phyloP scores from a whole-genome alignment of 768 basidiomycete species.

The Ramaria rubella region DNA sequence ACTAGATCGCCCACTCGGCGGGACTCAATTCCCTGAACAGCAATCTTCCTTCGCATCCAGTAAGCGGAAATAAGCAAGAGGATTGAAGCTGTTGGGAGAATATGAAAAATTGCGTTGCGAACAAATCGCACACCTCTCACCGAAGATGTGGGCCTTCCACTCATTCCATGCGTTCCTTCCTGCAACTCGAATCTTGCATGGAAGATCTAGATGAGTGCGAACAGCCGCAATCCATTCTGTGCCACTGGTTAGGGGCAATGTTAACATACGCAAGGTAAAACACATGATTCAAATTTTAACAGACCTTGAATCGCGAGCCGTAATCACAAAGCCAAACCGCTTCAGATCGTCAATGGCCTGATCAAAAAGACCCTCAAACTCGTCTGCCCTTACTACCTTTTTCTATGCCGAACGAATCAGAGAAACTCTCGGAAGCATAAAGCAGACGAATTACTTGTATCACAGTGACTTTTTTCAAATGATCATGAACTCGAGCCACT shows the following conservation, averaged over 20 bases:
- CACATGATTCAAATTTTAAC: constrained; percentile 23
- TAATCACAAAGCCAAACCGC: constrained; percentile 65
- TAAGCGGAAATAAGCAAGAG: constrained; percentile 22
- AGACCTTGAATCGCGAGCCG: constrained; percentile 58
- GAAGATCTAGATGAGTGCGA: constrained; percentile 58
- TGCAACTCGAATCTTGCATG: constrained; percentile 61
- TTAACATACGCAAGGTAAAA: constrained; percentile 6
- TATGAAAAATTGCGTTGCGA: not conserved
- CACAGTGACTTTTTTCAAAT: constrained; percentile 12
- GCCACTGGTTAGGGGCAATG: constrained; percentile 38
- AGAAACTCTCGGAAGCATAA: not conserved
- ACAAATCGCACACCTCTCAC: constrained; percentile 34
- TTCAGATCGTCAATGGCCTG: constrained; percentile 73
- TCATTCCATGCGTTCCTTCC: constrained; percentile 58
- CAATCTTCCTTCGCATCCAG: constrained; percentile 34
- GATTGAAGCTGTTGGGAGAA: constrained; percentile 24
- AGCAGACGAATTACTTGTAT: not conserved
- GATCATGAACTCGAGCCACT: constrained; percentile 47
- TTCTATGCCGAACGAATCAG: not conserved
- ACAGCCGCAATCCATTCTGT: constrained; percentile 70
- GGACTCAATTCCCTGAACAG: constrained; percentile 49
- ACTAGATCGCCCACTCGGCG: constrained; percentile 68
- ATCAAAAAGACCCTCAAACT: constrained; percentile 68
- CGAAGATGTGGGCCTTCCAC: constrained; percentile 58
- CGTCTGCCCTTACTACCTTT: constrained; percentile 10